Conservation (phyloP, 768 basidiomycete genomes). For the Hericium erinaceus region DNA sequence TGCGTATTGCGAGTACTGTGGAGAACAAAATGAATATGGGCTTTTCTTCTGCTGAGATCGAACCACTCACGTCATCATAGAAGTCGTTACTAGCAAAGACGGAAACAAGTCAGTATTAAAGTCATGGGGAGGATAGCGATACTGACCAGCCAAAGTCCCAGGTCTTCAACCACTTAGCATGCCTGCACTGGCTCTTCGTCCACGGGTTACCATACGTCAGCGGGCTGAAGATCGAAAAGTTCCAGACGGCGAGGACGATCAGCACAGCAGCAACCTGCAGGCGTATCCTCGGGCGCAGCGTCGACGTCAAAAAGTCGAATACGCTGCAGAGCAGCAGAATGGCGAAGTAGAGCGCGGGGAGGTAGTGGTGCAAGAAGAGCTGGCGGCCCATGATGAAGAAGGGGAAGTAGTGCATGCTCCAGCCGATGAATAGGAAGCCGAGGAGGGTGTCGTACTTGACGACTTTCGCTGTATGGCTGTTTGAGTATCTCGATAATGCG, state of each 20-base stretch:
- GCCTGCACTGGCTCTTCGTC: slow-evolving; percentile 73
- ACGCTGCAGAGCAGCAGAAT: slow-evolving; percentile 65
- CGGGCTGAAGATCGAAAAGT: slow-evolving; percentile 72
- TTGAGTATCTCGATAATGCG: not conserved
- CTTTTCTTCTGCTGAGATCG: not conserved
- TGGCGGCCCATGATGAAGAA: slow-evolving; percentile 98
- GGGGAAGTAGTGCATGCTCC: slow-evolving; percentile 89
- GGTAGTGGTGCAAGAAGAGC: slow-evolving; percentile 96
- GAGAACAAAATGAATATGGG: not conserved
- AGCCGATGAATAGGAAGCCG: slow-evolving; percentile 87
- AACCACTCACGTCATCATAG: slow-evolving; percentile 45
- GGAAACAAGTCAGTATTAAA: slow-evolving; percentile 1
- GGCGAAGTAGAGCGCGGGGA: slow-evolving; percentile 94
- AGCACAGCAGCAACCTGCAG: slow-evolving; percentile 75
- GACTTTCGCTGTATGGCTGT: slow-evolving; percentile 55
- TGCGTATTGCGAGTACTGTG: slow-evolving; percentile 52
- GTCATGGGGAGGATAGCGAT: not conserved
- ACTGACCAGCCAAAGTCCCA: slow-evolving; percentile 93
- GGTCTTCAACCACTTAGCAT: slow-evolving; percentile 78
- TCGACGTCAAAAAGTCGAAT: slow-evolving; percentile 82
- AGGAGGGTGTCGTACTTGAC: slow-evolving; percentile 88
- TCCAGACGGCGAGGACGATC: slow-evolving; percentile 65
- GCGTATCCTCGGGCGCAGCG: slow-evolving; percentile 64
- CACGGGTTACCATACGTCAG: slow-evolving; percentile 78
- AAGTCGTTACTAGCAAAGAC: slow-evolving; percentile 48